These are phyloP conservation scores for Candida rishiriensis DNA, from an alignment of 805 yeast species.

Conservation along the genomic window DNA sequence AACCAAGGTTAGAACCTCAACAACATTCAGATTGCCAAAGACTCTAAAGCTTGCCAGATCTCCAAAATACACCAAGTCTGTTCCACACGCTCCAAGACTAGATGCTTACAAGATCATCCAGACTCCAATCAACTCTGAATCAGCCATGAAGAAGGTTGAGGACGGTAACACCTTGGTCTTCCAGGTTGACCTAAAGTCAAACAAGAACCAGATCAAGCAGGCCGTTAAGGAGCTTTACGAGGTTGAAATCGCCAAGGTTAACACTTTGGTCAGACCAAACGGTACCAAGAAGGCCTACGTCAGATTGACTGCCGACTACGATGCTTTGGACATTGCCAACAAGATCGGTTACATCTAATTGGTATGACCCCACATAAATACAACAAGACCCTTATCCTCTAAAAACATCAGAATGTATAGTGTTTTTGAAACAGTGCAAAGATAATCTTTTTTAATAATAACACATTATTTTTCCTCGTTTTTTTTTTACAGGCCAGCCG, in stretches of 20 bases:
- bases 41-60: conserved; percentile 89
- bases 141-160: conserved; percentile 99
- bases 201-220: conserved; percentile 97
- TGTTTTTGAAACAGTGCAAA: neutral
- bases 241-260: conserved; percentile 89
- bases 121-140: conserved; percentile 95
- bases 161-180: conserved; percentile 98
- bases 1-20: conserved; percentile 87
- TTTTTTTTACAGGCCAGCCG: too few relatives aligned
- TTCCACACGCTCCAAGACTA: conserved; percentile 95
- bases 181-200: conserved; percentile 95
- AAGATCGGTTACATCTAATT: conserved; percentile 96
- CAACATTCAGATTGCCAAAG: conserved; percentile 97
- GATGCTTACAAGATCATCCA: conserved; percentile 94
- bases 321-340: conserved; percentile 99
- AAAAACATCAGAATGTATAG: neutral
- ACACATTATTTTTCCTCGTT: neutral
- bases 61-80: conserved; percentile 95
- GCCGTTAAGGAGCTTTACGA: conserved; percentile 98
- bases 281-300: conserved; percentile 99
- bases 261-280: conserved; percentile 97
- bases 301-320: conserved; percentile 97
- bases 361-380: conserved; percentile 2
- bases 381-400: neutral
- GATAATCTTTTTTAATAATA: conserved; percentile 1